phyloP scores from a whole-genome alignment of 768 basidiomycete genomes.

The Rhodotorula graminis region DNA sequence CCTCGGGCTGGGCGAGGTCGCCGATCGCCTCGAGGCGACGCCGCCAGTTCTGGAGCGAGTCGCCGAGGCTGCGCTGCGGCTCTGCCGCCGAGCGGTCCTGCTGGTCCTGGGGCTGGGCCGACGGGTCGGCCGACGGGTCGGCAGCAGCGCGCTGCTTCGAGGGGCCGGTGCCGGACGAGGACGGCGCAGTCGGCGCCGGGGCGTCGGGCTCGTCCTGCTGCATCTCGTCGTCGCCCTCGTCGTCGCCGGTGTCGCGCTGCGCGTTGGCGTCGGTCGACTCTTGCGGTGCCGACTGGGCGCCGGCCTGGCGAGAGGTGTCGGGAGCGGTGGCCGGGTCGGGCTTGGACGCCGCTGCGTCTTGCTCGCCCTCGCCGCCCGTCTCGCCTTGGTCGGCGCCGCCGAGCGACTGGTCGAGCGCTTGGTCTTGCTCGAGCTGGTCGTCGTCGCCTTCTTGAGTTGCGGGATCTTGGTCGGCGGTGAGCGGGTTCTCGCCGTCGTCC shows the following conservation, averaged over 20 bases:
- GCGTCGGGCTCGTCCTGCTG: constrained; percentile 22
- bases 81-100: constrained; percentile 19
- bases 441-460: constrained; percentile 58
- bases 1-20: constrained; percentile 48
- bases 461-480: constrained; percentile 70
- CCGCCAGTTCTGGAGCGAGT: constrained; percentile 72
- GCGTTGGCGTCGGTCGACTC: constrained; percentile 10
- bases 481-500: constrained; percentile 58
- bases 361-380: constrained; percentile 35
- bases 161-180: constrained; percentile 21
- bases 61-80: constrained; percentile 66
- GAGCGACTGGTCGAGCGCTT: constrained; percentile 30
- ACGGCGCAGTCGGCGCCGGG: constrained; percentile 14
- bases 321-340: constrained; percentile 14
- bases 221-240: constrained; percentile 1
- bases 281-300: constrained; percentile 7
- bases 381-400: constrained; percentile 36
- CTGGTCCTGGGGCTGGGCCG: constrained; percentile 7
- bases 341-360: constrained; percentile 25
- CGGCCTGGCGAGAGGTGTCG: constrained; percentile 19
- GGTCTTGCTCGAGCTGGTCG: constrained; percentile 47
- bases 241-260: constrained; percentile 6
- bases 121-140: constrained; percentile 33
- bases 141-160: constrained; percentile 31
- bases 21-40: constrained; percentile 80